These are phyloP conservation scores for Fonsecaea nubica DNA, from an alignment of 2,329 filamentous ascomycete genomes.

Conservation along the genomic window DNA sequence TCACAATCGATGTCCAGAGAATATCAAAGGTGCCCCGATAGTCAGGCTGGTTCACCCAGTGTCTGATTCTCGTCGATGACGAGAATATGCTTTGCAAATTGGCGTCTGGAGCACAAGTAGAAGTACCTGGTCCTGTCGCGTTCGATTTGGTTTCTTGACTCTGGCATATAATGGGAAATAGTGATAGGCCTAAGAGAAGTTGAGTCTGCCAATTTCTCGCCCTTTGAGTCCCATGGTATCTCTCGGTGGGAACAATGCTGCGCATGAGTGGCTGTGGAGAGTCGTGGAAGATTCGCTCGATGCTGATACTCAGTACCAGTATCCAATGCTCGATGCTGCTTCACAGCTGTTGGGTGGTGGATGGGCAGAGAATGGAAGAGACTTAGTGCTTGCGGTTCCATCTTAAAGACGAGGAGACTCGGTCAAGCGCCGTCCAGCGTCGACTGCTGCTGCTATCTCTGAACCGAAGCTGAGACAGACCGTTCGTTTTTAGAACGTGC, in stretches of 20 bases:
- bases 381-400: not conserved
- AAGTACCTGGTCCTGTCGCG: not conserved
- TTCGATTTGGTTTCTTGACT: not conserved
- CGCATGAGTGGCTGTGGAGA: slow-evolving; percentile 1
- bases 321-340: too few relatives aligned
- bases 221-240: not conserved
- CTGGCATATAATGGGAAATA: slow-evolving; percentile 9
- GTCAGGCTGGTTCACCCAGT: slow-evolving; percentile 47
- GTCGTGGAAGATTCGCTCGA: not conserved
- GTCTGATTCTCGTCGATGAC: slow-evolving; percentile 5
- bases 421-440: not conserved
- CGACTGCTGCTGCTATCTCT: not conserved
- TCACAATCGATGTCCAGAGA: slow-evolving; percentile 48
- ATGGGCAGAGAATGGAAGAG: too few relatives aligned
- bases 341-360: not conserved
- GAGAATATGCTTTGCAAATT: not conserved
- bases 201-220: not conserved
- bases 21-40: slow-evolving; percentile 52
- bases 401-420: not conserved
- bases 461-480: slow-evolving; percentile 2
- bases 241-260: not conserved
- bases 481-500: not conserved
- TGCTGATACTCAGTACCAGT: not conserved
- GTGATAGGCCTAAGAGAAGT: slow-evolving; percentile 6
- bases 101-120: not conserved